These are phyloP conservation scores for Berkeleyomyces basicola DNA, from an alignment of 2,329 filamentous ascomycete species.

Conservation along the genomic window DNA sequence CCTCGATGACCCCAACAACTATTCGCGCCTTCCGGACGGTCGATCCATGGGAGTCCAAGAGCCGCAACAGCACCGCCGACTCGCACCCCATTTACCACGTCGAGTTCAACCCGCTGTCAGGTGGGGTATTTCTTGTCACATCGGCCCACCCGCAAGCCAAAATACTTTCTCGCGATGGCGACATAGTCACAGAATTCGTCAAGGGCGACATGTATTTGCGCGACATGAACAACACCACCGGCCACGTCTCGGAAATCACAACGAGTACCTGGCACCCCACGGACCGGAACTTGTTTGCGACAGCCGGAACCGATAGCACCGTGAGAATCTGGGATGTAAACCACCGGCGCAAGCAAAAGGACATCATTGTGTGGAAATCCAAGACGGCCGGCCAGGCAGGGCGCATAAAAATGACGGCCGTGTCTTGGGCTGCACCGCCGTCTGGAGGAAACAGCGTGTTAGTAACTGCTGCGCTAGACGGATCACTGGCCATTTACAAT, in stretches of 20 bases:
- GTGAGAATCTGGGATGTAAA: conserved; percentile 95
- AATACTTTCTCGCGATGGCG: conserved; percentile 77
- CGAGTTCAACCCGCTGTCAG: conserved; percentile 69
- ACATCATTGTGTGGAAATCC: conserved; percentile 92
- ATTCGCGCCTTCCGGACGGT: conserved; percentile 85
- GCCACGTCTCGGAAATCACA: conserved; percentile 83
- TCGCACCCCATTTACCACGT: conserved; percentile 78
- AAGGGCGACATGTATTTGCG: conserved; percentile 98
- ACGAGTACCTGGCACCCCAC: conserved; percentile 82
- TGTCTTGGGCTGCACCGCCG: conserved; percentile 63
- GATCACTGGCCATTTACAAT: conserved; percentile 78
- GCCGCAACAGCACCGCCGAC: conserved; percentile 50
- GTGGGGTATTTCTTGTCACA: conserved; percentile 67
- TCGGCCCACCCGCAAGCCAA: conserved; percentile 82
- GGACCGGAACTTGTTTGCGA: conserved; percentile 70
- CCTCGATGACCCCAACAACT: conserved; percentile 88
- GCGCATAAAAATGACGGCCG: conserved; percentile 81
- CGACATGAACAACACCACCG: conserved; percentile 96
- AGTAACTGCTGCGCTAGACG: conserved; percentile 71
- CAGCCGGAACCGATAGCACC: conserved; percentile 87
- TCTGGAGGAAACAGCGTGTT: conserved; percentile 69
- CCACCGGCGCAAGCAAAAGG: conserved; percentile 73
- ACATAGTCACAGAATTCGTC: conserved; percentile 69
- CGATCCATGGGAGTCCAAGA: conserved; percentile 67
- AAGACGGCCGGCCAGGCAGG: conserved; percentile 75